Base-by-base conservation (phyloP, 768 basidiomycete genomes). In the Clathrus columnatus region DNA sequence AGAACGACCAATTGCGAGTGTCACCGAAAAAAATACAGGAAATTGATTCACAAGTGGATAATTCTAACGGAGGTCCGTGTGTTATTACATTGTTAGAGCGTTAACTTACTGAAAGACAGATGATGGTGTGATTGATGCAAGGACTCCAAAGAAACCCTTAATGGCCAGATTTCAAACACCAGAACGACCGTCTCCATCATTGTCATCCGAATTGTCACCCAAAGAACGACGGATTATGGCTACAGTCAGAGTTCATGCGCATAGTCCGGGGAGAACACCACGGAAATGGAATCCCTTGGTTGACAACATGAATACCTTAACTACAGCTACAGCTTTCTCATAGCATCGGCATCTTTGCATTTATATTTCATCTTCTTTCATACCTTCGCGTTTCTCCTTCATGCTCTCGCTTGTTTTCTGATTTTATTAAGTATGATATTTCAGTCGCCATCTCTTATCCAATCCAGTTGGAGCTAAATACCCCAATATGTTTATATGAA, bases 201-300 rank as follows among this genome's bases (percentile, higher is more conserved):
- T 79, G 26, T 87, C 86, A 2, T 78, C 85, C 8, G 87, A 89
- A 59, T 70, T 90, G 49, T 89, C 87, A 18, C 84, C 84, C 14
- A 69, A 82, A 28, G 82, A 78, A 5, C 75, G 74, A 60, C 75
- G 83, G 63, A 74, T 89, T 62, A 89, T 89, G 87, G 69, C 71
- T 55, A 76, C 1, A 30, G 29, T 55, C 16, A 43, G 54, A 20
- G 54, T 26, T 17, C 42, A 48, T n/a, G 26, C 27, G 28, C 44
- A 17, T 17, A 29, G 11, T 29, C 18, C 54, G 11, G 48, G 46
- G 17, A 26, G 5, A 26, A 53, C 51, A 53, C 28, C 54, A n/a
- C 45, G 54, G 7, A 17, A 27, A 29, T 55, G 54, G 54, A 44
- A 55, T 27, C 36, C 54, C 11, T 46, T 14, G 26, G 54, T 29